phyloP scores from a whole-genome alignment of 2,329 filamentous ascomycete genomes.

The Pseudopyrenochaeta lycopersici region DNA sequence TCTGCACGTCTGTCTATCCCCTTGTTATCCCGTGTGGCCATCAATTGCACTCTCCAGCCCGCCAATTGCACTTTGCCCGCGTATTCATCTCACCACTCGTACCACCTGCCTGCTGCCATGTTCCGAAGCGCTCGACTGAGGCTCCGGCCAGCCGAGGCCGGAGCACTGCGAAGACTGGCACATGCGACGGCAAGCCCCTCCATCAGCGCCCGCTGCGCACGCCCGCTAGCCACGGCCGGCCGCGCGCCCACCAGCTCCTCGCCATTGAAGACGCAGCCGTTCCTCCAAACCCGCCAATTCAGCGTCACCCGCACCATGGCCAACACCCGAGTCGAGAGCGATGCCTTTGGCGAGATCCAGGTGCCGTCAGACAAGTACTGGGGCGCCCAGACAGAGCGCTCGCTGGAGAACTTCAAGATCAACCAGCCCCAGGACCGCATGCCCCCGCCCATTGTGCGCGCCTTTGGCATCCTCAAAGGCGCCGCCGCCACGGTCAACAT shows the following conservation, averaged over 20 bases:
- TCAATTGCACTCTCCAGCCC: slow-evolving; percentile 8
- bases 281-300: slow-evolving; percentile 41
- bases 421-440: slow-evolving; percentile 99
- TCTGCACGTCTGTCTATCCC: no score
- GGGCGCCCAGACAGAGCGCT: slow-evolving; percentile 97
- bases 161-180: slow-evolving; percentile 43
- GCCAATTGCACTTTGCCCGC: slow-evolving; percentile 13
- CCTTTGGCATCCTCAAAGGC: slow-evolving; percentile 97
- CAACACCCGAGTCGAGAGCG: slow-evolving; percentile 82
- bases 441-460: slow-evolving; percentile 89
- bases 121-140: slow-evolving; percentile 44
- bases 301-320: slow-evolving; percentile 47
- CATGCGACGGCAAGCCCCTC: slow-evolving; percentile 47
- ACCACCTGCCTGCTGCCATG: slow-evolving; percentile 33
- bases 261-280: slow-evolving; percentile 25
- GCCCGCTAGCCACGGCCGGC: slow-evolving; percentile 38
- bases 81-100: slow-evolving; percentile 1
- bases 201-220: slow-evolving; percentile 30
- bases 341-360: slow-evolving; percentile 97
- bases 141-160: slow-evolving; percentile 47
- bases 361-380: slow-evolving; percentile 95
- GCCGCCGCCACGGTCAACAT: slow-evolving; percentile 96
- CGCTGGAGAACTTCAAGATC: slow-evolving; percentile 97
- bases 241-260: slow-evolving; percentile 26
- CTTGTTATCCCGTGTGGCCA: neutral